Base-by-base conservation (phyloP, 352 stramenopile genomes). In the Pythium brassicae region DNA sequence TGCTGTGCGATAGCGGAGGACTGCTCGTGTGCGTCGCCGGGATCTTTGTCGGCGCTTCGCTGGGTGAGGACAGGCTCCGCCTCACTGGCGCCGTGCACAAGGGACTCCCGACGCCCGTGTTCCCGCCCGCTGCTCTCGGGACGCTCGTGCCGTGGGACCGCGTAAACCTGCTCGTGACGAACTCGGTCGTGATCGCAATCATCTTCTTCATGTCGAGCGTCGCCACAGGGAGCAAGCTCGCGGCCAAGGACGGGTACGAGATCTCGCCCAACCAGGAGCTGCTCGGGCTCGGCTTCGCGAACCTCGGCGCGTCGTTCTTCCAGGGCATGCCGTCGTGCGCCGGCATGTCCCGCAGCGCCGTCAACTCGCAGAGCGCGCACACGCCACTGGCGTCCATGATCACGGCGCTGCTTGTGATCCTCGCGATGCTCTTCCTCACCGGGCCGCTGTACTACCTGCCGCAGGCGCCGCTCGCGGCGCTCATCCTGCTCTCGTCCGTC, bases 131-230 rank as follows among this genome's bases (percentile, higher is more conserved):
- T 39, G 67, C 68, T 17, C 68, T 72, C 5, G 63, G 71, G 9
- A 63, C 69, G 9, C 27, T 80, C 6, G 79, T 92, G 46, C 69
- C 78, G 3, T 71, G 72, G 22, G 66, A 89, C 29, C 65, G 72
- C 4, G 50, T 93, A 12, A 66, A 77, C 32, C 57, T 76, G 20
- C 62, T 98, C 7, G 62, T 92, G n/a, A 59, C 76, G 34, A 75
- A 92, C 50, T 80, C 88, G 1, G 50, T 95, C 10, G 79, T 76
- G 39, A 96, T 96, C 57, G 74, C 76, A 1, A 74, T 97, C 59
- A 79, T 98, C n/a, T 90, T 88, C 23, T 98, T 97, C 74, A 96
- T 97, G 78, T 87, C 94, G 58, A 96, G 84, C 43, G 79, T 97
- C 65, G 87, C 87, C 4, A 95, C 96, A 50, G 87, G 82, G 32